phyloP scores from a whole-genome alignment of 306 rosid species.

The Cyamopsis tetragonoloba region DNA sequence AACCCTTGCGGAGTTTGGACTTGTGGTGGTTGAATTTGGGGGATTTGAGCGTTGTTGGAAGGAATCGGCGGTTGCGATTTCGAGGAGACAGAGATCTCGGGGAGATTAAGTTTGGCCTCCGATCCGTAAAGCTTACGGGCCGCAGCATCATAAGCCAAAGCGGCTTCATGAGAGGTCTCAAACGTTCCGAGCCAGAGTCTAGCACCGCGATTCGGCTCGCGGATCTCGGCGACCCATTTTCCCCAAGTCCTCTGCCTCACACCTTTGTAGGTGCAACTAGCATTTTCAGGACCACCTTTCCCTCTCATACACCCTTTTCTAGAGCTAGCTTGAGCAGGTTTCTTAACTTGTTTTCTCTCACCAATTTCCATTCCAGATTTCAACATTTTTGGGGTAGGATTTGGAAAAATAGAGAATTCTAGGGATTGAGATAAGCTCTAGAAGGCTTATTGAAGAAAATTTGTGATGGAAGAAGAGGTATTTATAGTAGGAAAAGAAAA shows the following conservation, averaged over 20 bases:
- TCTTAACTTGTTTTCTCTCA: slow-evolving; percentile 36
- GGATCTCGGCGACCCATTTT: slow-evolving; percentile 97
- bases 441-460: not conserved
- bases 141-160: slow-evolving; percentile 82
- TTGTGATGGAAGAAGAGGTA: slow-evolving; percentile 3
- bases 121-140: slow-evolving; percentile 79
- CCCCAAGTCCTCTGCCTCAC: slow-evolving; percentile 98
- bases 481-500: slow-evolving; percentile 30
- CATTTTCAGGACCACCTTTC: slow-evolving; percentile 92
- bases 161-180: slow-evolving; percentile 74
- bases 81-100: slow-evolving; percentile 5
- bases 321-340: slow-evolving; percentile 59
- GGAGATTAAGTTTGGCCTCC: slow-evolving; percentile 74
- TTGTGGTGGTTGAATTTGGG: slow-evolving; percentile 16
- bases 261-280: slow-evolving; percentile 82
- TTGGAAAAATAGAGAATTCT: not conserved
- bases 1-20: not conserved
- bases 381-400: no score
- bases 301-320: slow-evolving; percentile 96
- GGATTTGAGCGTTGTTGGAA: not conserved
- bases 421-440: not conserved
- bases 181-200: slow-evolving; percentile 96
- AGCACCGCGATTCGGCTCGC: slow-evolving; percentile 91
- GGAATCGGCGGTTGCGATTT: not conserved
- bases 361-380: slow-evolving; percentile 28